phyloP scores from a whole-genome alignment of 768 basidiomycete species.

The Mycena alexandri region DNA sequence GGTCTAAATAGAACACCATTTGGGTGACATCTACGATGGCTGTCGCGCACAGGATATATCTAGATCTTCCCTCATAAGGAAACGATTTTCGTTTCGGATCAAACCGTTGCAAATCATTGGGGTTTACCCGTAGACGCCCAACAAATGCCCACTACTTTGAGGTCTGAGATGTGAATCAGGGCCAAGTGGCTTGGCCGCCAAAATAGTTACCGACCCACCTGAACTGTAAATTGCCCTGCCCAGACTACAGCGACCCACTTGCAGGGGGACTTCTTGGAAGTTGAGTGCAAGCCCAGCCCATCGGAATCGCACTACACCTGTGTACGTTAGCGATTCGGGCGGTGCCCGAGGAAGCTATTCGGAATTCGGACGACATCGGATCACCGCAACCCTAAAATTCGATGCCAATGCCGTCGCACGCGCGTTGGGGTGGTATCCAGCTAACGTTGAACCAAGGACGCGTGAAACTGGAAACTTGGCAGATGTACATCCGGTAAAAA shows the following conservation, averaged over 20 bases:
- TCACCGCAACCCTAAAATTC: neutral
- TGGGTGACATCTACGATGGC: too few relatives aligned
- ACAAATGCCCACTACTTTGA: neutral
- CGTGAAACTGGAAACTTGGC: too few relatives aligned
- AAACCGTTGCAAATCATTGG: neutral
- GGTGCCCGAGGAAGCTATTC: too few relatives aligned
- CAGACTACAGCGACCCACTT: neutral
- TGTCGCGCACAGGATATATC: too few relatives aligned
- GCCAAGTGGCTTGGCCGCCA: too few relatives aligned
- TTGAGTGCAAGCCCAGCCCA: neutral
- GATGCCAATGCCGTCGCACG: neutral
- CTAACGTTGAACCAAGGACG: too few relatives aligned
- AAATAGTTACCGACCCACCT: neutral
- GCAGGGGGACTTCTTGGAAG: neutral
- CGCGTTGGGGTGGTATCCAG: neutral
- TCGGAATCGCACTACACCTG: neutral
- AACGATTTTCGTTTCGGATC: neutral
- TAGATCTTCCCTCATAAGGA: neutral
- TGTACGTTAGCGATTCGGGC: slow-evolving; percentile 1
- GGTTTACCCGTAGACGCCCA: neutral
- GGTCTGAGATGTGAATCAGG: too few relatives aligned
- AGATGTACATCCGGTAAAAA: too few relatives aligned
- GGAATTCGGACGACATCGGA: neutral
- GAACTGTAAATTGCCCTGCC: neutral
- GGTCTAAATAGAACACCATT: too few relatives aligned